Percentiles rank a stretch among this genome's conserved stretches.
phyloP scores from a whole-genome alignment of 1,139 yeast species.

The Blastobotrys apis region DNA sequence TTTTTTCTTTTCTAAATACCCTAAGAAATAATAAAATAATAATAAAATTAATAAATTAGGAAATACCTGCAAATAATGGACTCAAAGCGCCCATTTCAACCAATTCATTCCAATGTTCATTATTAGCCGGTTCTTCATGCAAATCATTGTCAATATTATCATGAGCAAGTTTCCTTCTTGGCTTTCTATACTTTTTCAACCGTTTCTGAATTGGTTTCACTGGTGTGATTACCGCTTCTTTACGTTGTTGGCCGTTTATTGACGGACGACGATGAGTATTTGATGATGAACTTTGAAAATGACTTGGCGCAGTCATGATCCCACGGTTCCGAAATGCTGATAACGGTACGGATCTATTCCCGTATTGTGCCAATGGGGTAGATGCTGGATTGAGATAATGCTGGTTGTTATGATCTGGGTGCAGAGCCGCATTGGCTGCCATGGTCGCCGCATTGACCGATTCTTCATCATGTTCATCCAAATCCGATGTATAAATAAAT shows the following conservation, averaged over 20 bases:
- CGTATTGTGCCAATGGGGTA: too few relatives aligned
- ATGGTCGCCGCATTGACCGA: constrained; percentile 34
- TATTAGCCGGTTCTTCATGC: constrained; percentile 29
- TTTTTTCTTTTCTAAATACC: constrained; percentile 1
- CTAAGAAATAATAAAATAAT: constrained; percentile 13
- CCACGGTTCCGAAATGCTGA: constrained; percentile 89
- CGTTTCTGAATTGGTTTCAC: constrained; percentile 26
- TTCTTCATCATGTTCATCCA: constrained; percentile 62
- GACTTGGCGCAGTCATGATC: constrained; percentile 24
- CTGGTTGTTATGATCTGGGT: too few relatives aligned
- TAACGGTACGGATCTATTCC: too few relatives aligned
- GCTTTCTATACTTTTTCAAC: constrained; percentile 23
- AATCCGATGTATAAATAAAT: constrained; percentile 77
- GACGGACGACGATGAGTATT: constrained; percentile 17
- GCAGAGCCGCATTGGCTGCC: constrained; percentile 13
- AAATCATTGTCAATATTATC: constrained; percentile 13
- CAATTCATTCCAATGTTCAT: constrained; percentile 35
- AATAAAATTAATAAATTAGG: constrained; percentile 15
- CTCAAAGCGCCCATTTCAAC: constrained; percentile 37
- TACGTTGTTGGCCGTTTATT: constrained; percentile 16
- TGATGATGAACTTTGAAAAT: neutral
- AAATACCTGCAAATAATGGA: constrained; percentile 33
- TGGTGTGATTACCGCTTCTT: constrained; percentile 37
- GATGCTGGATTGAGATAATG: constrained; percentile 5
- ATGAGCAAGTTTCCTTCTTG: constrained; percentile 4